Evolutionary conservation across 345 rosid species (phyloP).

Genomic region (Physaria fendleri): DNA sequence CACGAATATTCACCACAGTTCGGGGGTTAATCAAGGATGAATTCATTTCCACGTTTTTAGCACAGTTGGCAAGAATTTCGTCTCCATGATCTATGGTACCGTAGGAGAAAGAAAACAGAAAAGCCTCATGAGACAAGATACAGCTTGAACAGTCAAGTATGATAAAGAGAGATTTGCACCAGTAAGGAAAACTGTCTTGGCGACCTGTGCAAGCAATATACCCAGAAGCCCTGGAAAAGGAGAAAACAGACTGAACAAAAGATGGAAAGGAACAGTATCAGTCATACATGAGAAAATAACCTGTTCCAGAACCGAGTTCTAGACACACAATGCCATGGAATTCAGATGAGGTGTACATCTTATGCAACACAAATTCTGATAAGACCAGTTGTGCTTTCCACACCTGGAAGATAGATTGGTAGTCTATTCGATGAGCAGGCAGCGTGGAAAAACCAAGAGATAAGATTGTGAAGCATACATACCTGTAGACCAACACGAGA

Average conservation of each 20-base stretch:
- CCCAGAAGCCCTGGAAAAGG: slow-evolving; percentile 61
- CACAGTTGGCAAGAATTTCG: slow-evolving; percentile 66
- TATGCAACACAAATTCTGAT: slow-evolving; percentile 71
- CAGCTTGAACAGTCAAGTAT: not conserved
- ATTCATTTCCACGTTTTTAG: slow-evolving; percentile 45
- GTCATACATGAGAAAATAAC: slow-evolving; percentile 18
- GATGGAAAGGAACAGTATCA: not conserved
- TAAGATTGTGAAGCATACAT: not conserved
- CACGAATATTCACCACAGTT: slow-evolving; percentile 50
- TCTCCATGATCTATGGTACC: slow-evolving; percentile 46
- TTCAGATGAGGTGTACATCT: slow-evolving; percentile 53
- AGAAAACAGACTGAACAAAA: not conserved
- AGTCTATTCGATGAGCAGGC: not conserved
- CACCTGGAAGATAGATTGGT: slow-evolving; percentile 41
- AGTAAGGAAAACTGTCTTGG: slow-evolving; percentile 66
- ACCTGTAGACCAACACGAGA: slow-evolving; percentile 82
- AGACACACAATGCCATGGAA: slow-evolving; percentile 45
- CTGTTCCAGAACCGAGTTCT: slow-evolving; percentile 95
- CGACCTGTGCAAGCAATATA: slow-evolving; percentile 59
- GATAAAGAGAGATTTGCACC: slow-evolving; percentile 29
- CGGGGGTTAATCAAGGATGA: slow-evolving; percentile 34
- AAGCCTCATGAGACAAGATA: not conserved
- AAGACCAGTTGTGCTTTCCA: slow-evolving; percentile 83
- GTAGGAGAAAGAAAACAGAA: not conserved
- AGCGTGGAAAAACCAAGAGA: not conserved